These are phyloP conservation scores for Pontederia crassipes DNA, from an alignment of 176 grass and related monocot species.

Conservation along the genomic window DNA sequence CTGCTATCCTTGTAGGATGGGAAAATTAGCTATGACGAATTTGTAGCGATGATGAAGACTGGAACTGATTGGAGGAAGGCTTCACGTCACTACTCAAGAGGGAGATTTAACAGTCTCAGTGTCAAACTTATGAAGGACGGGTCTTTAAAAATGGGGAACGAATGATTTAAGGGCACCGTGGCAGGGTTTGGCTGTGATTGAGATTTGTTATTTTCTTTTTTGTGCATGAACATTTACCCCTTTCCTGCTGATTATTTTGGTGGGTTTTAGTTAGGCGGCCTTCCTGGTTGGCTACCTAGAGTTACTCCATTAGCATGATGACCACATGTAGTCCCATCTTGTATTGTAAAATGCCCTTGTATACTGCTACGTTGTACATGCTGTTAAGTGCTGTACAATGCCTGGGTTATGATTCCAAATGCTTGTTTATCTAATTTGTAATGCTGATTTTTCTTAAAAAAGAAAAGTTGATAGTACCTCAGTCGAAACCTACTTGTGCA, in stretches of 20 bases:
- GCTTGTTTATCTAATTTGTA: slow-evolving; percentile 27
- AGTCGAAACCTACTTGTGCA: too few relatives aligned
- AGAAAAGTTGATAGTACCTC: too few relatives aligned
- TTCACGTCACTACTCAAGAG: slow-evolving; percentile 94
- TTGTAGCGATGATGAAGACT: slow-evolving; percentile 99
- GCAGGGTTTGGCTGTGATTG: slow-evolving; percentile 20
- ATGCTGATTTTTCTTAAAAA: not conserved
- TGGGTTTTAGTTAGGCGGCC: slow-evolving; percentile 43
- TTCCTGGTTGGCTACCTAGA: slow-evolving; percentile 37
- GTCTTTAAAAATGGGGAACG: slow-evolving; percentile 69
- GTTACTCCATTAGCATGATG: slow-evolving; percentile 1
- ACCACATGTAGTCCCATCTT: slow-evolving; percentile 5
- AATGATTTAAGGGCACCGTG: slow-evolving; percentile 25
- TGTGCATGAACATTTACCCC: too few relatives aligned
- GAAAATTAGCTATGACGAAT: slow-evolving; percentile 96
- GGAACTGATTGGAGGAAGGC: slow-evolving; percentile 99
- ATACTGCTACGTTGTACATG: slow-evolving; percentile 13
- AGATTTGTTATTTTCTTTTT: slow-evolving; percentile 12
- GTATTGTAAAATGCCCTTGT: not conserved
- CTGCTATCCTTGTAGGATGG: slow-evolving; percentile 53
- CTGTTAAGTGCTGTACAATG: slow-evolving; percentile 33
- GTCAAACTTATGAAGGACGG: slow-evolving; percentile 95
- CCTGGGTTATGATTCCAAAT: slow-evolving; percentile 25
- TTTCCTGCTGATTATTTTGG: slow-evolving; percentile 47
- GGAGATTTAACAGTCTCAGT: slow-evolving; percentile 98